Percentiles rank a stretch among this genome's conserved stretches.
These are phyloP conservation scores for Nicotiana paniculata DNA, from an alignment of 257 asterid genomes.

Conservation along the genomic window DNA sequence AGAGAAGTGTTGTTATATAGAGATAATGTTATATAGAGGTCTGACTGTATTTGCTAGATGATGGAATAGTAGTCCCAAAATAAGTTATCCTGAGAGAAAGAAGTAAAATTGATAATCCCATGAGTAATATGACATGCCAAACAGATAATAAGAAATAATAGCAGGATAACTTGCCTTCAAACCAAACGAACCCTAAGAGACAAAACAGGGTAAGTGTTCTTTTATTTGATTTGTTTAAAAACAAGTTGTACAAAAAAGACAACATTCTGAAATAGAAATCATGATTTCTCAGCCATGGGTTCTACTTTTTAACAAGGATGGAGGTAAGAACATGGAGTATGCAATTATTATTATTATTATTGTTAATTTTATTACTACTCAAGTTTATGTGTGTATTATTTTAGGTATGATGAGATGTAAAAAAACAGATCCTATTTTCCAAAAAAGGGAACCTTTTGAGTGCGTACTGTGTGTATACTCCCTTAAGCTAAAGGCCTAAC, in stretches of 20 bases:
- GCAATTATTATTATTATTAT: not conserved
- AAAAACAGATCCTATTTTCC: conserved; percentile 45
- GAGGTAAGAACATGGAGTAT: conserved; percentile 11
- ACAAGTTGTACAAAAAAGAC: conserved; percentile 56
- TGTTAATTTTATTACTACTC: conserved; percentile 3
- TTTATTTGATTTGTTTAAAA: conserved; percentile 42
- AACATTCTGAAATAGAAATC: conserved; percentile 59
- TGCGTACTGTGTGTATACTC: not conserved
- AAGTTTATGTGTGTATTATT: conserved; percentile 7
- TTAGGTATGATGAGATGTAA: conserved; percentile 23
- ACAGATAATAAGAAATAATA: too few species aligned
- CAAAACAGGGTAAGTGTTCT: conserved; percentile 64
- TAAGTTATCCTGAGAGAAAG: too few species aligned
- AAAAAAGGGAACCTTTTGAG: conserved; percentile 33
- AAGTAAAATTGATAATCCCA: too few species aligned
- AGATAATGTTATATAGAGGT: too few species aligned
- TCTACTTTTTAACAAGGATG: conserved; percentile 9
- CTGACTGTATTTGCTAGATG: too few species aligned
- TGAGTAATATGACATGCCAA: too few species aligned
- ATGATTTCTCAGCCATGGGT: conserved; percentile 25
- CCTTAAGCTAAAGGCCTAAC: conserved; percentile 18
- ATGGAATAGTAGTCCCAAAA: too few species aligned
- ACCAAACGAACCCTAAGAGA: conserved; percentile 16
- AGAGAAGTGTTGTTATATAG: too few species aligned
- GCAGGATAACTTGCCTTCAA: too few species aligned